Percentiles rank a stretch among this genome's conserved stretches.
phyloP scores from a whole-genome alignment of 2,329 filamentous ascomycete genomes.

The Botrytis paeoniae region DNA sequence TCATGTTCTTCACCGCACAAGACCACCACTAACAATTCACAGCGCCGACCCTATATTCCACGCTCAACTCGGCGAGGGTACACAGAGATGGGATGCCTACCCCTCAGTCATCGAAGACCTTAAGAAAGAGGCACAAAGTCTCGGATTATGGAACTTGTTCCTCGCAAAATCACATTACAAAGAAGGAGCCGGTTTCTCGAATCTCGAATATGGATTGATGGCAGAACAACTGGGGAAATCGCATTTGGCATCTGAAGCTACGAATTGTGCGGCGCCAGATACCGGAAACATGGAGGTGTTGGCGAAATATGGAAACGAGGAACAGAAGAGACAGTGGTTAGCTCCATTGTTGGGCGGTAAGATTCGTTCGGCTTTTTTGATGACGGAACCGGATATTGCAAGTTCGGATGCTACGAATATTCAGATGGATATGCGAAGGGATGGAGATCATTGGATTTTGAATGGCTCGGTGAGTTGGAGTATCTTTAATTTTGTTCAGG shows the following conservation, averaged over 20 bases:
- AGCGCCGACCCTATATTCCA: slow-evolving; percentile 76
- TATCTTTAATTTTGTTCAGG: background rate
- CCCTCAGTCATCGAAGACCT: slow-evolving; percentile 83
- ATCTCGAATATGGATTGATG: slow-evolving; percentile 97
- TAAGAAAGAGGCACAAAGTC: slow-evolving; percentile 75
- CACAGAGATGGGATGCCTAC: slow-evolving; percentile 74
- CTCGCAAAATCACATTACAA: slow-evolving; percentile 92
- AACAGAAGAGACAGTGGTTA: slow-evolving; percentile 82
- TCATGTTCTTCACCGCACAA: slow-evolving; percentile 17
- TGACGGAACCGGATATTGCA: slow-evolving; percentile 89
- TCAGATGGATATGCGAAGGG: slow-evolving; percentile 73
- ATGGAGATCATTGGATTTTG: slow-evolving; percentile 85
- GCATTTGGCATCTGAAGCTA: slow-evolving; percentile 76
- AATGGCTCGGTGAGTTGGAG: slow-evolving; percentile 69
- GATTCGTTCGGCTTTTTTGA: slow-evolving; percentile 86
- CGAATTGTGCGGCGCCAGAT: slow-evolving; percentile 87
- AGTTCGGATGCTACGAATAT: slow-evolving; percentile 94
- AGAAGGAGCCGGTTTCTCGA: slow-evolving; percentile 90
- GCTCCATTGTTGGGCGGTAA: slow-evolving; percentile 76
- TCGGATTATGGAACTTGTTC: slow-evolving; percentile 99
- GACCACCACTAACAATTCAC: slow-evolving; percentile 26
- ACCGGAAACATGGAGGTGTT: slow-evolving; percentile 96
- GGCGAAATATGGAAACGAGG: slow-evolving; percentile 84
- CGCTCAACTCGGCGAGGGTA: slow-evolving; percentile 73
- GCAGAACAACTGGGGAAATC: slow-evolving; percentile 93